Evolutionary conservation across 2,329 filamentous ascomycete species (phyloP).

Genomic region (Didymella lethalis): DNA sequence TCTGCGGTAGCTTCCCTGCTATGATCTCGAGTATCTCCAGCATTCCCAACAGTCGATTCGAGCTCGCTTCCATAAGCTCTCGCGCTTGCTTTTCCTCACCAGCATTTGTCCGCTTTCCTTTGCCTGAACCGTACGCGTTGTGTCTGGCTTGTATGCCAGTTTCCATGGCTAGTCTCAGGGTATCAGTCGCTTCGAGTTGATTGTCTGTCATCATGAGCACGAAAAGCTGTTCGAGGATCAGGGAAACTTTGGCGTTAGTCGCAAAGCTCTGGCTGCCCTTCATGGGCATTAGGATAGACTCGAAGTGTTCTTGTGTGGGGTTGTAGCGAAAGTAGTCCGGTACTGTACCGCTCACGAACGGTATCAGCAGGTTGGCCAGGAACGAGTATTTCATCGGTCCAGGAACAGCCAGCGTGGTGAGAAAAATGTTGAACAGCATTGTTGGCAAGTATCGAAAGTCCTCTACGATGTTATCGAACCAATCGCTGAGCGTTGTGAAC

Average conservation of each 20-base stretch:
- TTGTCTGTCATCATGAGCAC: conserved; percentile 40
- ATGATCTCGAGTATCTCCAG: conserved; percentile 45
- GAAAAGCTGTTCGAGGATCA: conserved; percentile 47
- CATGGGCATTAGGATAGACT: conserved; percentile 35
- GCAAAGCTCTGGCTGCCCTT: conserved; percentile 40
- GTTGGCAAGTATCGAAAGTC: conserved; percentile 67
- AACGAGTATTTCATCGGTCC: conserved; percentile 59
- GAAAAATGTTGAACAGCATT: conserved; percentile 64
- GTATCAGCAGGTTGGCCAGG: conserved; percentile 43
- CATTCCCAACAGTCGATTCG: conserved; percentile 45
- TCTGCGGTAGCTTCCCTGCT: conserved; percentile 22
- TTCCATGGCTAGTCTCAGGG: conserved; percentile 58
- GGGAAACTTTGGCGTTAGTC: conserved; percentile 46
- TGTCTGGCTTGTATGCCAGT: conserved; percentile 62
- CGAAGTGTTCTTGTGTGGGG: conserved; percentile 43
- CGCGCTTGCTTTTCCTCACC: conserved; percentile 49
- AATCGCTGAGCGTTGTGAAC: conserved; percentile 61
- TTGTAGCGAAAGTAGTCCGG: conserved; percentile 36
- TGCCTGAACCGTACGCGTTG: conserved; percentile 54
- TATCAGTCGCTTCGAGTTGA: conserved; percentile 29
- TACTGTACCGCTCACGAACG: conserved; percentile 35
- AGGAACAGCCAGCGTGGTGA: conserved; percentile 58
- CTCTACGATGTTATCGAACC: conserved; percentile 67
- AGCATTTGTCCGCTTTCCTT: conserved; percentile 53
- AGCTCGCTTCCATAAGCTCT: conserved; percentile 45